These are phyloP conservation scores for Phyllosticta ampelicida DNA, from an alignment of 2,329 filamentous ascomycete species.

Conservation along the genomic window DNA sequence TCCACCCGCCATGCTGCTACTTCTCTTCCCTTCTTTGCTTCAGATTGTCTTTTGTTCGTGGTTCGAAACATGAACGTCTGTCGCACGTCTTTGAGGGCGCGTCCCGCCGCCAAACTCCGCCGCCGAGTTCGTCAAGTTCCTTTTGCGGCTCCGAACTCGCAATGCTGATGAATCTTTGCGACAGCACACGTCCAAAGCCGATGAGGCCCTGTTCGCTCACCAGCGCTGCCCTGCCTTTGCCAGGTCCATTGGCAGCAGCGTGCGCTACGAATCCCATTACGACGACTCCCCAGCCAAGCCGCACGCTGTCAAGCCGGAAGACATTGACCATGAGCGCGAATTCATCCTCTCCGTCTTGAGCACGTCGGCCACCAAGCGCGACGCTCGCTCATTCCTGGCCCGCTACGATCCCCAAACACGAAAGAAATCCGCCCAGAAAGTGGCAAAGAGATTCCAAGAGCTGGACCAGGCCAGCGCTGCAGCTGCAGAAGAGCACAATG, in stretches of 20 bases:
- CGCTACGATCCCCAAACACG: conserved; percentile 43
- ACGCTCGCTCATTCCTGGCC: conserved; percentile 83
- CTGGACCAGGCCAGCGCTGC: conserved; percentile 10
- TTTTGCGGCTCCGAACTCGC: conserved; percentile 6
- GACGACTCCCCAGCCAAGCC: not conserved
- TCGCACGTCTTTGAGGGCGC: conserved; percentile 3
- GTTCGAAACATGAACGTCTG: conserved; percentile 8
- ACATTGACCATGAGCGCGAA: conserved; percentile 10
- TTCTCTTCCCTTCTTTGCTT: conserved; percentile 6
- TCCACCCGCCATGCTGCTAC: not conserved
- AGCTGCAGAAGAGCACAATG: conserved; percentile 20
- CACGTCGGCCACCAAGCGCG: conserved; percentile 82
- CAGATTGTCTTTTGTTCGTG: conserved; percentile 5
- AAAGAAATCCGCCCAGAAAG: conserved; percentile 13
- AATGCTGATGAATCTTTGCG: not conserved
- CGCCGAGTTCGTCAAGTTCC: conserved; percentile 1
- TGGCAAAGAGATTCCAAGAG: conserved; percentile 10
- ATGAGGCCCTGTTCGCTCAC: not conserved
- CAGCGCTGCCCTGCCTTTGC: not conserved
- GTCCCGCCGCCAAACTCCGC: not conserved
- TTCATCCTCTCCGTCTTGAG: conserved; percentile 69
- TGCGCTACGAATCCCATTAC: conserved; percentile 5
- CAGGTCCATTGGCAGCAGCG: conserved; percentile 7
- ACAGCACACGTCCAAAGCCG: conserved; percentile 1
- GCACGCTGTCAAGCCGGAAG: not conserved